Base-by-base conservation (phyloP, 2,329 filamentous ascomycete species). In the Fusarium sp. region DNA sequence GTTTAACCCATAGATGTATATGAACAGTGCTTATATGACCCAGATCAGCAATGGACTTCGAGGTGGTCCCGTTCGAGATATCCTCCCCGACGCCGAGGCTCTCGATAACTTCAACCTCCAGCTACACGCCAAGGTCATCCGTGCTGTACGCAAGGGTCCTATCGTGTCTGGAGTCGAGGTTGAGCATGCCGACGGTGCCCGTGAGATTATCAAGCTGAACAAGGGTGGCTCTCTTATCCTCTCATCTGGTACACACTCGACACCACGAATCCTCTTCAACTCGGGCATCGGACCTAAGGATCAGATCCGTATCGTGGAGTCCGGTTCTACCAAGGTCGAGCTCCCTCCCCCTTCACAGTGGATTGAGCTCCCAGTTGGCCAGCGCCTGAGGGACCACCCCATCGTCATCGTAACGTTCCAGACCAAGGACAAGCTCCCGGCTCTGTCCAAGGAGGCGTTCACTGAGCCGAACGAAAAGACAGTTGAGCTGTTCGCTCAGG, bases 41-140 rank as follows among this genome's bases (percentile, higher is more conserved):
- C 33, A 92, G 88, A 91, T 88, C 73, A 81, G 81, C n/a, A 82
- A 89, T 54, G 90, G 89, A 40, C 87, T 92, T 77, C 84, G 91
- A 59, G 89, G 87, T 53, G 91, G 91, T 2, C 91, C 91, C 19
- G 82, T 93, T 76, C 88, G 88, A 11, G 91, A 91, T 1, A 92
- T 93, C 73, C 86, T 93, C 5, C 87, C 90, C 10, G 83, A 84
- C 31, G 89, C 89, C 4, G 81, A 83, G 57, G 80, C 81, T 40
- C 84, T 88, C 58, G 78, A 82, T 22, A 91, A 92, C 79, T 93
- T 93, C 79, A 84, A 85, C 54, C 81, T 94, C 50, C 87, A 87
- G 80, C 85, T 86, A 28, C 87, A 89, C 73, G 91, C 90, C 5
- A 84, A 85, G 36, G 91, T 91, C 21, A 84, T 86, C 67, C 85